Evolutionary conservation across 2,329 filamentous ascomycete genomes (phyloP).

Genomic region (Helotiales sp.): DNA sequence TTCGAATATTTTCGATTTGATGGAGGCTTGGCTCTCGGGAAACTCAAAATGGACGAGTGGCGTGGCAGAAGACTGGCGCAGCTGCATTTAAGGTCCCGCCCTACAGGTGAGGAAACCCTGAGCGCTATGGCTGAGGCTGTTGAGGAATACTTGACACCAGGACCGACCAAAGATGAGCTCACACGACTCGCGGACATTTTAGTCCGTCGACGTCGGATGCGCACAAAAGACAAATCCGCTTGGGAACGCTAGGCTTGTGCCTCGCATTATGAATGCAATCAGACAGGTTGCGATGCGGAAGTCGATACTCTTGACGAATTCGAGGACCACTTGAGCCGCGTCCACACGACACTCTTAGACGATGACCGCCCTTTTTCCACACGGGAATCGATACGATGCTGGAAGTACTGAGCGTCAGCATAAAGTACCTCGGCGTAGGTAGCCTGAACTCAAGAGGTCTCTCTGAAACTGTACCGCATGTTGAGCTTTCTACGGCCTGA

Average conservation of each 20-base stretch:
- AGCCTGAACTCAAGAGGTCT: no score
- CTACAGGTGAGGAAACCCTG: not conserved
- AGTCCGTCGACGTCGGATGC: not conserved
- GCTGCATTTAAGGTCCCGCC: not conserved
- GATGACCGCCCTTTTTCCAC: no score
- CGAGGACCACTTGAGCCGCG: no score
- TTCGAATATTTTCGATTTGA: not conserved
- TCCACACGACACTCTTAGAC: no score
- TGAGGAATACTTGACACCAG: not conserved
- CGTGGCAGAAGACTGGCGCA: not conserved
- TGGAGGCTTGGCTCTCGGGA: not conserved
- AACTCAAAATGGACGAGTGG: not conserved
- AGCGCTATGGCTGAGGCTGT: not conserved
- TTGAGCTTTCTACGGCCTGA: no score
- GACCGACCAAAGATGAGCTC: not conserved
- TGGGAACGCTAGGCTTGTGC: conserved; percentile 1
- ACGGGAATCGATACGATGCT: no score
- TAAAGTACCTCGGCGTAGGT: no score
- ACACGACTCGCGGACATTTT: not conserved
- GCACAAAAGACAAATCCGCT: not conserved
- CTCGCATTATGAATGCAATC: not conserved
- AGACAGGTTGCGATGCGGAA: no score
- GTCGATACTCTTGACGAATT: no score
- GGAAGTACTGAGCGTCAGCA: no score
- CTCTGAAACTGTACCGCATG: no score